Conservation (phyloP, 2,329 filamentous ascomycete species). For the Hypoxylon sp. region DNA sequence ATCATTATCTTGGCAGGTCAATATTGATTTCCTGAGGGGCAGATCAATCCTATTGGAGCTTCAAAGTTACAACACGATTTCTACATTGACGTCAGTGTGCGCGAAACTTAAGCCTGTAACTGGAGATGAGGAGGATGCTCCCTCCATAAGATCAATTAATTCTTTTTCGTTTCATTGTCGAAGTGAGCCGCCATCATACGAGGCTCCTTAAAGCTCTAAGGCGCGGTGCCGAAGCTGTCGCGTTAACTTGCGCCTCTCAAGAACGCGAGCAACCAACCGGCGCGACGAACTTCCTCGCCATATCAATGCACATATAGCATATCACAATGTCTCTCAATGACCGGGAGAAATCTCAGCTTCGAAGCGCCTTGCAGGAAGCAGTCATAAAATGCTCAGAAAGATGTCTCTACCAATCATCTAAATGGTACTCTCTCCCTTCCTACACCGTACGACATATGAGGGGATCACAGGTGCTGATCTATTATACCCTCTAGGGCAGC, state of each 20-base stretch:
- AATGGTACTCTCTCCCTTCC: conserved; percentile 75
- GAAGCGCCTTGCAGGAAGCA: conserved; percentile 83
- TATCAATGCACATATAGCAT: conserved; percentile 35
- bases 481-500: conserved; percentile 76
- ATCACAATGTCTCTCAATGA: conserved; percentile 66
- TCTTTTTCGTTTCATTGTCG: neutral
- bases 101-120: neutral
- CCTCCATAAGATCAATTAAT: neutral
- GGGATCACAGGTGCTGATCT: conserved; percentile 6
- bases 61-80: neutral
- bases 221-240: conserved; percentile 19
- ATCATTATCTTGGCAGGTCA: conserved; percentile 14
- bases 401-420: conserved; percentile 94
- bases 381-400: conserved; percentile 92
- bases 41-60: conserved; percentile 4
- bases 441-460: too few relatives aligned
- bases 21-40: conserved; percentile 43
- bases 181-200: neutral
- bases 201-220: neutral
- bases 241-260: conserved; percentile 9
- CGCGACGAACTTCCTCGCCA: neutral
- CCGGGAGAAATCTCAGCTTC: conserved; percentile 73
- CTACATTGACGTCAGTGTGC: neutral
- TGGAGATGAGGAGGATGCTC: neutral
- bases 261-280: neutral